Conservation (phyloP, 768 basidiomycete species). For the Suillus sp. region DNA sequence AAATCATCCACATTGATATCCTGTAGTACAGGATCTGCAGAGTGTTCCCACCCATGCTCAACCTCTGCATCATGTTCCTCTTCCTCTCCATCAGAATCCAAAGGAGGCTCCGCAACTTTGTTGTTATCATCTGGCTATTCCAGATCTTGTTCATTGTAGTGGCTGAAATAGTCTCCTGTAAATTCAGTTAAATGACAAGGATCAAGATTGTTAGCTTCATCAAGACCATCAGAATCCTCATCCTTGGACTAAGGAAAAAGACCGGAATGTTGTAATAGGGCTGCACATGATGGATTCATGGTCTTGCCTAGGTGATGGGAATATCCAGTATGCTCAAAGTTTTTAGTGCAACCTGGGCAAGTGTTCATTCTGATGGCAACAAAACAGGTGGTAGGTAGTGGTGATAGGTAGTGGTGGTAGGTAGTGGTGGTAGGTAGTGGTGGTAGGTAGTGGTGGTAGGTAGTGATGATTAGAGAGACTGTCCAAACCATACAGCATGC, state of each 20-base stretch:
- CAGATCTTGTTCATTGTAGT: background rate
- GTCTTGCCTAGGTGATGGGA: slow-evolving; percentile 3
- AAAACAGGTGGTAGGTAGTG: background rate
- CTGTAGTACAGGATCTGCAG: background rate
- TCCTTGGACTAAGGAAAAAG: background rate
- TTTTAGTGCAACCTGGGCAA: slow-evolving; percentile 5
- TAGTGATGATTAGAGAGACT: no score
- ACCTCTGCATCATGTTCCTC: background rate
- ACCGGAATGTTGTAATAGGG: background rate
- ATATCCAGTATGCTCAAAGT: slow-evolving; percentile 3
- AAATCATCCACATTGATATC: background rate
- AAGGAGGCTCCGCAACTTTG: background rate
- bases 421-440: no score
- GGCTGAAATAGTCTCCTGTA: slow-evolving; percentile 5
- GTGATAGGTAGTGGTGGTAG: no score
- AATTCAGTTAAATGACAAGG: background rate
- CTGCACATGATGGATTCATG: slow-evolving; percentile 5
- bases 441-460: no score
- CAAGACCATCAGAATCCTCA: background rate
- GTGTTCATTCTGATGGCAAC: background rate
- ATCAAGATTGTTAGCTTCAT: background rate
- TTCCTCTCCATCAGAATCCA: background rate
- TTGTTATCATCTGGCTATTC: background rate
- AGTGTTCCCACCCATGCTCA: background rate
- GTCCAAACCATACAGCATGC: no score